Evolutionary conservation across 352 stramenopile species (phyloP), one percentile per base, ranked within the genome.

Genomic region (Pythium scleroteichum): DNA sequence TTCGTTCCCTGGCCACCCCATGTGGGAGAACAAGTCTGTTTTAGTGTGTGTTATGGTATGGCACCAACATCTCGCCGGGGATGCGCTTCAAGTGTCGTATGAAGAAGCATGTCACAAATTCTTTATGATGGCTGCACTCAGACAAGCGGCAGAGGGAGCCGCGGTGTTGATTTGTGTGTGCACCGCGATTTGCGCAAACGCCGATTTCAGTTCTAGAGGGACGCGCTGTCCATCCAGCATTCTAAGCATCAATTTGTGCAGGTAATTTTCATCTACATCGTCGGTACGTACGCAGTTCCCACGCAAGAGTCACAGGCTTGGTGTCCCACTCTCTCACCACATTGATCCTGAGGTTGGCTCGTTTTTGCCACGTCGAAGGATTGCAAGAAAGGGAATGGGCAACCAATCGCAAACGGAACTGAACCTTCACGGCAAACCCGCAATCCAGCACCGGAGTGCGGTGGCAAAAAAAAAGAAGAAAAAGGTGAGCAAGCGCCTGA

Each of bases 191-290:
- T 67, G 60, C 60, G 60, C 60, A 67, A 67, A 67, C 60, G 62
- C 9, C 29, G 29, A 38, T 41, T 23, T 50, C 26, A 3, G 52
- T 39, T 32, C 20, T 41, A 26, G 17, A 26, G 14, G 33, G n/a
- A 27, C 20, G 44, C 17, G 17, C 14, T 22, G 24, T 45, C 16
- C 57, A 42, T 53, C 41, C 27, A 12, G 23, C 19, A 24, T 35
- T 53, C 27, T 35, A 26, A 33, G 20, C 23, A 67, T 67, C 35
- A 3, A 51, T 22, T 67, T 41, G 10, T 23, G 47, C 14, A 56
- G 54, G 52, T 56, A n/a, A 33, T 48, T 39, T 62, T 66, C 60
- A 67, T 67, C 60, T 67, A 67, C 60, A 67, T 58, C 52, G 52
- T 67, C 60, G 39, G 52, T 53, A 61, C 46, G 45, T 47, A 58